Percentiles rank a stretch among this genome's conserved stretches.
These are phyloP conservation scores for Fusarium sp. DNA, from an alignment of 2,329 filamentous ascomycete genomes.

Conservation along the genomic window DNA sequence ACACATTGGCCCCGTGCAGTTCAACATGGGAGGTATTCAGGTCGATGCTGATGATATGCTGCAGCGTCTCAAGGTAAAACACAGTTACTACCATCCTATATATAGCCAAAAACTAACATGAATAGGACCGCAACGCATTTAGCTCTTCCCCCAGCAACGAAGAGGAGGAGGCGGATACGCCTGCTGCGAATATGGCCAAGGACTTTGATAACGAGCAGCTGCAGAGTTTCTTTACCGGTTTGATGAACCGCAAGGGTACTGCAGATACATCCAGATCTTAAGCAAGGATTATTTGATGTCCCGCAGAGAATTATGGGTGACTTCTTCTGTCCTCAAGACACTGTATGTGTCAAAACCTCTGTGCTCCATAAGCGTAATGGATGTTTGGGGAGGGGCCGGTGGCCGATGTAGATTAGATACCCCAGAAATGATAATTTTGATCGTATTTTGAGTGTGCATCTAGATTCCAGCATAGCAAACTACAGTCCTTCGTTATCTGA, in stretches of 20 bases:
- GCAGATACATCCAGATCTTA: constrained; percentile 38
- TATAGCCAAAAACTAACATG: constrained; percentile 37
- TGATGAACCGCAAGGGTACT: constrained; percentile 67
- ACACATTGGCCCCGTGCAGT: constrained; percentile 94
- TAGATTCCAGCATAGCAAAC: background rate
- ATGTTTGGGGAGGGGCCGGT: constrained; percentile 34
- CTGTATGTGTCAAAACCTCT: constrained; percentile 10
- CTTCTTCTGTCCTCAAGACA: constrained; percentile 3
- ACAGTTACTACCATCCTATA: background rate
- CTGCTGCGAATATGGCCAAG: constrained; percentile 59
- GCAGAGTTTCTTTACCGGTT: constrained; percentile 70
- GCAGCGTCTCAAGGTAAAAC: constrained; percentile 81
- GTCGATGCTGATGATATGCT: constrained; percentile 96
- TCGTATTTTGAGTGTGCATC: constrained; percentile 12
- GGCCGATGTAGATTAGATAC: constrained; percentile 59
- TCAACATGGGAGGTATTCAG: constrained; percentile 98
- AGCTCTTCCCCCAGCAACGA: constrained; percentile 61
- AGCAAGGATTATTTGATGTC: constrained; percentile 5
- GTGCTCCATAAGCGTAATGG: constrained; percentile 22
- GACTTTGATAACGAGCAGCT: constrained; percentile 67
- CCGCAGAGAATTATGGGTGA: constrained; percentile 2
- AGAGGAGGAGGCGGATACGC: constrained; percentile 54
- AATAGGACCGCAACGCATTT: constrained; percentile 69
- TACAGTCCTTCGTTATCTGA: background rate
- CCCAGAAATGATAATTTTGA: constrained; percentile 52